These are phyloP conservation scores for Ligustrum vulgare DNA, from an alignment of 257 asterid species.

Conservation along the genomic window DNA sequence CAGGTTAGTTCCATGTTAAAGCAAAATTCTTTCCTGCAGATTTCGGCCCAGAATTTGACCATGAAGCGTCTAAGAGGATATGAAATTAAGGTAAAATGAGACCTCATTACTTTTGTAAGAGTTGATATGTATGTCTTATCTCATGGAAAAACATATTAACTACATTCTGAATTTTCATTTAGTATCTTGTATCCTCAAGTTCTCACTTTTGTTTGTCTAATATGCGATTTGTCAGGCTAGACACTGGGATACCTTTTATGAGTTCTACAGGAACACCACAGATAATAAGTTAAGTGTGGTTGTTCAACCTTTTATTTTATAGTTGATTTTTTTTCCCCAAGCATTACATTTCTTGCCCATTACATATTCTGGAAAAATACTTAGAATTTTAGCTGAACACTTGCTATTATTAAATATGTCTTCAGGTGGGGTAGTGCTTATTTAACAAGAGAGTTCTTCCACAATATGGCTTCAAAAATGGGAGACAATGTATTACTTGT, in stretches of 20 bases:
- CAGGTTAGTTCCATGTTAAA: conserved; percentile 6
- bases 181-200: conserved; percentile 7
- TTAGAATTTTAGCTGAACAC: conserved; percentile 12
- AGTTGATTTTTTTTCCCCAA: no score
- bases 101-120: background rate
- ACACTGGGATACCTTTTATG: conserved; percentile 93
- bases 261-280: conserved; percentile 89
- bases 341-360: conserved; percentile 1
- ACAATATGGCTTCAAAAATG: conserved; percentile 85
- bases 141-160: background rate
- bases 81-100: conserved; percentile 72
- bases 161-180: background rate
- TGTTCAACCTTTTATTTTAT: conserved; percentile 17
- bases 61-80: conserved; percentile 91
- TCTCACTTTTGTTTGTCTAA: conserved; percentile 20
- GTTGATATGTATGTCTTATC: conserved; percentile 3
- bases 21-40: conserved; percentile 50
- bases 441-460: conserved; percentile 92
- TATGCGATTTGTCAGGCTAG: conserved; percentile 55
- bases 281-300: conserved; percentile 66
- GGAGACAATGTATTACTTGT: conserved; percentile 82
- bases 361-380: background rate
- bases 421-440: conserved; percentile 96
- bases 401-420: conserved; percentile 12
- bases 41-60: conserved; percentile 76